phyloP scores from a whole-genome alignment of 352 stramenopile species.

The Thalassiosira exigua region DNA sequence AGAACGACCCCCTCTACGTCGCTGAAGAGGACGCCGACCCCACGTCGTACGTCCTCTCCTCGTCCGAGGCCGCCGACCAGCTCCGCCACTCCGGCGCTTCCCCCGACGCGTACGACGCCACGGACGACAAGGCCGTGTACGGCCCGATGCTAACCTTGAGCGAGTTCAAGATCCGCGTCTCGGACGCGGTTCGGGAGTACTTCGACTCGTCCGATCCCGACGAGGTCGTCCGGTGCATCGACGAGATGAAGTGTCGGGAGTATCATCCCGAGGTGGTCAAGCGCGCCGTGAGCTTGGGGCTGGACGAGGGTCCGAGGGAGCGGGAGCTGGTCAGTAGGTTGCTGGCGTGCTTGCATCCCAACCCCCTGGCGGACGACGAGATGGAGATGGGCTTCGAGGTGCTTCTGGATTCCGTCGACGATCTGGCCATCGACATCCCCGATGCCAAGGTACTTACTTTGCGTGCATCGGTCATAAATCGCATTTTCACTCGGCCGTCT shows the following conservation, averaged over 20 bases:
- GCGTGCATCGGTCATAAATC: too few relatives aligned
- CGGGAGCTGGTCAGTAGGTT: slow-evolving; percentile 90
- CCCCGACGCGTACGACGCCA: slow-evolving; percentile 60
- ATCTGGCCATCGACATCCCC: slow-evolving; percentile 96
- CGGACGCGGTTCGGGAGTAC: slow-evolving; percentile 78
- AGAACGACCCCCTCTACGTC: slow-evolving; percentile 91
- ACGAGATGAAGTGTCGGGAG: slow-evolving; percentile 78
- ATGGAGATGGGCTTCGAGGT: slow-evolving; percentile 92
- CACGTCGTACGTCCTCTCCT: slow-evolving; percentile 84
- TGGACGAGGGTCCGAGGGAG: slow-evolving; percentile 93
- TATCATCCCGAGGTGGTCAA: slow-evolving; percentile 90
- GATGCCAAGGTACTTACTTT: slow-evolving; percentile 83
- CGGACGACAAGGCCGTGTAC: slow-evolving; percentile 64
- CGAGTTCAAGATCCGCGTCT: slow-evolving; percentile 91
- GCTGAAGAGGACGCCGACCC: slow-evolving; percentile 89
- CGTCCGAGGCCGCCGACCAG: slow-evolving; percentile 23
- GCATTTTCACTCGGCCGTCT: too few relatives aligned
- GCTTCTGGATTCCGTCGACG: slow-evolving; percentile 94
- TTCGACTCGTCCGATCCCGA: slow-evolving; percentile 88
- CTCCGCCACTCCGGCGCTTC: slow-evolving; percentile 18
- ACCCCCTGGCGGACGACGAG: slow-evolving; percentile 63
- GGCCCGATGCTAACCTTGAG: slow-evolving; percentile 79
- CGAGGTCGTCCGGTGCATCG: slow-evolving; percentile 86
- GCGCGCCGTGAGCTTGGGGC: slow-evolving; percentile 92
- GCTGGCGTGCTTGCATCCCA: slow-evolving; percentile 92